Evolutionary conservation across 23 red algal species (phyloP), one percentile per base, ranked within the genome.

Genomic region (Gracilaria gracilis): DNA sequence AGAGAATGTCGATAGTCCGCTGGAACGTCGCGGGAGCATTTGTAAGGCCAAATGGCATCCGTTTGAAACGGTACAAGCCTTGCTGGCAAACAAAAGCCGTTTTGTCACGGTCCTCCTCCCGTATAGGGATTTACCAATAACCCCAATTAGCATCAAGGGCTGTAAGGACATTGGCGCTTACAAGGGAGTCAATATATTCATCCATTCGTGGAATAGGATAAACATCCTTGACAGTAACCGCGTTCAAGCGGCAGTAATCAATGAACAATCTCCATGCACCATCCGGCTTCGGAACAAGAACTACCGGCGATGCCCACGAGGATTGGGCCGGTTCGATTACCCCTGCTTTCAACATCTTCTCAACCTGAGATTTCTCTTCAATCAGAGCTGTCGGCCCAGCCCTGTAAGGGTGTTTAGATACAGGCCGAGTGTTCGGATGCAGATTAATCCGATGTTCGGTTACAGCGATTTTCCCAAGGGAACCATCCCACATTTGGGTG

Each of bases 181-280:
- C 4, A 67, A 67, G 34, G 4, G 62, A 67, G 34, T 67, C 62
- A 36, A 67, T 32, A 12, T 36, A 67, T 33, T 67, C 62, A 36
- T 67, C 62, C 62, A 67, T 75, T 75, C 24, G 16, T 8, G 69
- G 69, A 17, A 75, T 75, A 12, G 69, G 69, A 49, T 75, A 75
- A 19, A 49, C 69, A 17, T 75, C 69, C 44, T 75, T 75, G 8
- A 46, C 44, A 2, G 69, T 15, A 17, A 75, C 44, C 2, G 69
- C 19, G 24, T 75, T 75, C 38, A 75, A 49, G 2, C 69, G 69
- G 16, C 69, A 14, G 69, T 75, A 75, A 17, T 75, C 69, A 17
- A 29, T 25, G 20, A 5, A 75, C 2, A 75, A 75, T 14, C 19
- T 58, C 54, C 15, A 58, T 20, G n/a, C 54, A 58, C 54, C 54